Conservation (phyloP, 352 stramenopile species). For the Pythium sukuiense region DNA sequence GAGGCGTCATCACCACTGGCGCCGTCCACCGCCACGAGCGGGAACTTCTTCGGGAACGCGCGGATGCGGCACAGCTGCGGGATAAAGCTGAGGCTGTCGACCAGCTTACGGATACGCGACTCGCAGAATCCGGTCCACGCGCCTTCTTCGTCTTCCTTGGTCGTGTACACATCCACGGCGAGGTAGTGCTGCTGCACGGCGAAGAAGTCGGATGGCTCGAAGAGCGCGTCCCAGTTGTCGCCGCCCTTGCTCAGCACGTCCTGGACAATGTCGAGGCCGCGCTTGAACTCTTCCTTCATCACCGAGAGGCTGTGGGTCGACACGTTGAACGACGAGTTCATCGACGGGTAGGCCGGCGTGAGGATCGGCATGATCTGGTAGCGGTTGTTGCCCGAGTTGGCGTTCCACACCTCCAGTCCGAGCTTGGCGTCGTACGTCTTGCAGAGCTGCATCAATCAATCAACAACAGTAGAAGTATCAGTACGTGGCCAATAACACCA, state of each 20-base stretch:
- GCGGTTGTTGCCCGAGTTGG: constrained; percentile 83
- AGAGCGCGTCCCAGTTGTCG: constrained; percentile 78
- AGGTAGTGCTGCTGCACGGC: constrained; percentile 89
- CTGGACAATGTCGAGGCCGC: constrained; percentile 74
- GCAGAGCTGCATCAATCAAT: constrained; percentile 47
- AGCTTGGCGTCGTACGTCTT: constrained; percentile 88
- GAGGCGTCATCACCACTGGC: constrained; percentile 23
- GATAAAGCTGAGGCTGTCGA: constrained; percentile 85
- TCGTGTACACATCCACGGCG: constrained; percentile 90
- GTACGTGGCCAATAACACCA: background rate
- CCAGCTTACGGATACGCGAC: constrained; percentile 90
- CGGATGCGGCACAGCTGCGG: constrained; percentile 74
- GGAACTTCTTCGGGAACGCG: constrained; percentile 87
- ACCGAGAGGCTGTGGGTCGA: constrained; percentile 92
- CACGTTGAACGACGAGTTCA: constrained; percentile 99
- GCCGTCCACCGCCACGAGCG: constrained; percentile 56
- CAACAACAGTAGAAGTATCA: constrained; percentile 4
- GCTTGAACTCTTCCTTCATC: constrained; percentile 94
- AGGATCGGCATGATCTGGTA: constrained; percentile 99
- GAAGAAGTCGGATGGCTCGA: constrained; percentile 87
- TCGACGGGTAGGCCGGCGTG: constrained; percentile 97
- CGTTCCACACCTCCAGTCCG: constrained; percentile 88
- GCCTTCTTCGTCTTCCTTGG: constrained; percentile 87
- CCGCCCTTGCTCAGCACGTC: constrained; percentile 82
- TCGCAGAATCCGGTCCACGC: constrained; percentile 95